Conservation (phyloP, 108 stramenopile genomes). For the Epithemia pelagica region DNA sequence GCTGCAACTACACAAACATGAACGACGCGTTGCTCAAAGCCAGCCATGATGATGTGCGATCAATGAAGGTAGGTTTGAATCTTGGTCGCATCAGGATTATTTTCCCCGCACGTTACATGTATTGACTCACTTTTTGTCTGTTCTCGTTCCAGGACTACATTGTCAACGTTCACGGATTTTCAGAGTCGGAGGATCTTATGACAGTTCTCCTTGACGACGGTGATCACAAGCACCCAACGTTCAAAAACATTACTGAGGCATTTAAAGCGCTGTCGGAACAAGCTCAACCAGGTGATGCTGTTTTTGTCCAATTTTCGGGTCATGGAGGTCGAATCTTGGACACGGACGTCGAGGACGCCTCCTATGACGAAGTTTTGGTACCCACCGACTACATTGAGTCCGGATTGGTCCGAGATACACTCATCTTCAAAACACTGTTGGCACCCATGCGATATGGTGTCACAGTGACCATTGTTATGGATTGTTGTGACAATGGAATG, state of each 20-base stretch:
- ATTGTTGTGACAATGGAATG: constrained; percentile 77
- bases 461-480: constrained; percentile 69
- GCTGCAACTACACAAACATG: constrained; percentile 68
- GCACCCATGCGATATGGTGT: constrained; percentile 82
- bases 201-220: constrained; percentile 76
- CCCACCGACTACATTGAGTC: constrained; percentile 56
- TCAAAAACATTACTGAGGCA: constrained; percentile 62
- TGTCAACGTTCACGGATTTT: constrained; percentile 81
- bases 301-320: constrained; percentile 80
- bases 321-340: constrained; percentile 81
- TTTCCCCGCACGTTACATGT: no score
- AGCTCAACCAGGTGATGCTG: constrained; percentile 80
- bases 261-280: constrained; percentile 69
- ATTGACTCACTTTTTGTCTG: background rate
- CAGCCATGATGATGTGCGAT: constrained; percentile 78
- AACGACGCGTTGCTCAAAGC: constrained; percentile 68
- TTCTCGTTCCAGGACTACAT: constrained; percentile 51
- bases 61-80: constrained; percentile 64
- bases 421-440: constrained; percentile 74
- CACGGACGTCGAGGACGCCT: constrained; percentile 49
- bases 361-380: constrained; percentile 74
- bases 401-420: constrained; percentile 77
- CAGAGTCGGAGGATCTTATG: constrained; percentile 61
- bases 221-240: constrained; percentile 61
- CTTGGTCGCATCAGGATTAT: no score